Conservation (phyloP, 2,329 filamentous ascomycete species). For the Coleophoma crateriformis region DNA sequence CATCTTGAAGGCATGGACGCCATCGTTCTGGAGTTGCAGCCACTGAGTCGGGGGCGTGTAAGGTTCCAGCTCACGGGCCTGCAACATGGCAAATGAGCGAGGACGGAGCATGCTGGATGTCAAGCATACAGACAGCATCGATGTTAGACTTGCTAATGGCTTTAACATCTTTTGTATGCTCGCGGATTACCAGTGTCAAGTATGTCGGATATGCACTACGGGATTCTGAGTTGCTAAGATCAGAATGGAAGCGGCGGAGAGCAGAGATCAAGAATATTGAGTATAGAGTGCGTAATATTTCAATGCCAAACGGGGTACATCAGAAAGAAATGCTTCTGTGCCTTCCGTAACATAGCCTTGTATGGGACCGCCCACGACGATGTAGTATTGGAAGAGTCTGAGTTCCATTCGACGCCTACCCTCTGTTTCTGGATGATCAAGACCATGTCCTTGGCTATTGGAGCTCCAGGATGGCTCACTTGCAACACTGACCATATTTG, state of each 20-base stretch:
- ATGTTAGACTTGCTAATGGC: constrained; percentile 10
- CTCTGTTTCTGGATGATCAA: constrained; percentile 8
- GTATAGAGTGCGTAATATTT: constrained; percentile 13
- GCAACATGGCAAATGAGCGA: constrained; percentile 11
- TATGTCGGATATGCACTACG: constrained; percentile 10
- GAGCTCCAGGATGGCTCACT: neutral
- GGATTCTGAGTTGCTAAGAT: constrained; percentile 5
- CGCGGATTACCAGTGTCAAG: constrained; percentile 8
- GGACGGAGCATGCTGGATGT: constrained; percentile 10
- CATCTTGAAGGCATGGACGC: constrained; percentile 5
- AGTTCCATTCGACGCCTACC: constrained; percentile 14
- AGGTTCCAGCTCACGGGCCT: constrained; percentile 6
- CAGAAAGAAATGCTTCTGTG: constrained; percentile 2
- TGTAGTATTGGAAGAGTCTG: constrained; percentile 16
- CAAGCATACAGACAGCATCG: constrained; percentile 11
- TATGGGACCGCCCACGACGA: constrained; percentile 8
- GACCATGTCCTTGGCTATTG: neutral
- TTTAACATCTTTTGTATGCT: constrained; percentile 11
- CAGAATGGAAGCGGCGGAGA: constrained; percentile 11
- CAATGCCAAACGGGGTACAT: constrained; percentile 11
- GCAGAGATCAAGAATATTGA: constrained; percentile 13
- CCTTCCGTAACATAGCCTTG: constrained; percentile 3
- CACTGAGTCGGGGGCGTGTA: constrained; percentile 14
- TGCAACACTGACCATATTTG: neutral
- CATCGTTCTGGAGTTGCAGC: constrained; percentile 9